A percentile compares a stretch with the other conserved stretches of the same genome.
Evolutionary conservation across 2,329 filamentous ascomycete species (phyloP).

Genomic region (Akanthomyces uredinophilus): DNA sequence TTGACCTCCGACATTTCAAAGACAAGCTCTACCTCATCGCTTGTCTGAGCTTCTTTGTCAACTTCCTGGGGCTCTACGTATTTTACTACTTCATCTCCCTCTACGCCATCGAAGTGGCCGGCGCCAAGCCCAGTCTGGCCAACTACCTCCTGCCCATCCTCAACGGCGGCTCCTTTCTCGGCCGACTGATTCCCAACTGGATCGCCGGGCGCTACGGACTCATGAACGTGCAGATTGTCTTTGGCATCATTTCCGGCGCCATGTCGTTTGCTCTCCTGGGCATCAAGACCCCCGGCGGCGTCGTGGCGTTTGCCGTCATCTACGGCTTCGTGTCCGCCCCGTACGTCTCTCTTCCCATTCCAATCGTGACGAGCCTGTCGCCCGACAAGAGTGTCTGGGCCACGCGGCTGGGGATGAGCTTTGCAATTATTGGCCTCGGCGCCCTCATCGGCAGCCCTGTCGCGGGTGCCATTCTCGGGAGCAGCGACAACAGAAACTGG

Average conservation of each 20-base stretch:
- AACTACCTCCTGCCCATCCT: conserved; percentile 18
- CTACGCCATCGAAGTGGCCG: not conserved
- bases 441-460: conserved; percentile 17
- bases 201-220: conserved; percentile 17
- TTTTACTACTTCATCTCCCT: conserved; percentile 4
- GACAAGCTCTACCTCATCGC: conserved; percentile 1
- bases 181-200: conserved; percentile 18
- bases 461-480: conserved; percentile 10
- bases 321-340: conserved; percentile 19
- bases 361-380: conserved; percentile 16
- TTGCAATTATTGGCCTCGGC: conserved; percentile 15
- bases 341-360: conserved; percentile 16
- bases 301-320: conserved; percentile 14
- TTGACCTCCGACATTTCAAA: not conserved
- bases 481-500: not conserved
- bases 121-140: conserved; percentile 12
- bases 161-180: conserved; percentile 18
- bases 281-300: conserved; percentile 10
- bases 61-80: conserved; percentile 7
- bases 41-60: conserved; percentile 4
- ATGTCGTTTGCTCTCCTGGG: conserved; percentile 15
- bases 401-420: conserved; percentile 18
- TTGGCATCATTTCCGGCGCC: conserved; percentile 13
- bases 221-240: conserved; percentile 15
- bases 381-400: conserved; percentile 15